Evolutionary conservation across 1,284 basidiomycete genomes (phyloP), one percentile per base, ranked within the genome.

Genomic region (Boletus semigastroideus): DNA sequence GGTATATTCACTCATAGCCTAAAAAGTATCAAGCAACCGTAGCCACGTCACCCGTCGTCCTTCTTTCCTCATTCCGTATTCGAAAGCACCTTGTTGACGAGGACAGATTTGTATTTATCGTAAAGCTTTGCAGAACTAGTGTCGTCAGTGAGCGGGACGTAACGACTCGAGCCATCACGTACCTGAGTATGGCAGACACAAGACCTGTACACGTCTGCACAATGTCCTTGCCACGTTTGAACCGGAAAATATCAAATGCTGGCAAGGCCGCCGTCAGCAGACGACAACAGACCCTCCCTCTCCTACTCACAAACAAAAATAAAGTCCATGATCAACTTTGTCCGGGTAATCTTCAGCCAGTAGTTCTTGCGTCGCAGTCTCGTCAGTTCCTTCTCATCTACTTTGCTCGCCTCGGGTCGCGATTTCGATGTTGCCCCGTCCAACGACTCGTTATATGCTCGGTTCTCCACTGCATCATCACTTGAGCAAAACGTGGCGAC

Each of bases 271-370:
- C 34, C 30, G 50, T 60, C 49, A 56, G 49, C 42, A 40, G 31
- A 25, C 42, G 13, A 14, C 36, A n/a, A 39, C 22, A 39, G 33
- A 19, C 25, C 39, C 27, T 42, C 27, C 12, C 4, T 48, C 27
- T 40, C 34, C 3, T 14, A 82, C 89, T 74, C 64, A 92, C 89
- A 90, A 65, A 90, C 89, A 69, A 91, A 92, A 57, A 90, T 78
- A 53, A 92, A 71, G 68, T 92, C 89, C 86, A 91, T 89, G 30
- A 80, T 60, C 53, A 92, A 73, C 73, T 92, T 92, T 49, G 76
- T 72, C 49, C 85, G 73, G 27, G 84, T 78, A 40, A 88, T 69
- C 56, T 81, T 80, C 47, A 92, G 72, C 89, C 89, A 92, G 64
- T 86, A 84, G 59, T 82, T 83, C 68, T 89, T 83, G 56, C 77